phyloP scores from a whole-genome alignment of 176 grass and related monocot genomes.

The Saccharum spontaneum region DNA sequence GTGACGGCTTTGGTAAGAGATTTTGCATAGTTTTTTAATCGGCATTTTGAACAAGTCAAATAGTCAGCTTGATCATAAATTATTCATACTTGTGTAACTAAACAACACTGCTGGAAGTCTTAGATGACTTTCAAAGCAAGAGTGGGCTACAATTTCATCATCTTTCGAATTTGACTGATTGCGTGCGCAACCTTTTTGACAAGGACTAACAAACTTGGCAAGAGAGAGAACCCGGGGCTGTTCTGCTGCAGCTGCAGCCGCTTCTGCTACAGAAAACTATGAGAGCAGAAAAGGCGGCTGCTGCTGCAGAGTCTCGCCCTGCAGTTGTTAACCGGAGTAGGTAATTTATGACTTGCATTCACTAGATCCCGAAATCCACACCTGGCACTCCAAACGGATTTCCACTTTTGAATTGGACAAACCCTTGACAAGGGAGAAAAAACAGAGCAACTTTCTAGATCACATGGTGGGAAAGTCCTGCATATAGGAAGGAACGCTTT shows the following conservation, averaged over 20 bases:
- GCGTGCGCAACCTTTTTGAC: slow-evolving; percentile 24
- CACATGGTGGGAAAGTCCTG: background rate
- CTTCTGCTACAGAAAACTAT: too few species aligned
- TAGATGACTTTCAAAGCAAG: background rate
- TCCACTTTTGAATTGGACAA: slow-evolving; percentile 27
- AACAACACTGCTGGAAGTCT: background rate
- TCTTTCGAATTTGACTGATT: slow-evolving; percentile 26
- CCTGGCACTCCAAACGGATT: background rate
- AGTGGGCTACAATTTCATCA: background rate
- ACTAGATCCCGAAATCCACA: background rate
- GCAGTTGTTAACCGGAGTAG: background rate
- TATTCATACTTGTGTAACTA: background rate
- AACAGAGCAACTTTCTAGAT: background rate
- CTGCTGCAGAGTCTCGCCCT: background rate
- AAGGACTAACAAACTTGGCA: slow-evolving; percentile 8
- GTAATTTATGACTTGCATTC: background rate
- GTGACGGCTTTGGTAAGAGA: background rate
- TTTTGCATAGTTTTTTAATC: background rate
- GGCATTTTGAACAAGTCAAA: background rate
- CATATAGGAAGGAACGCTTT: background rate
- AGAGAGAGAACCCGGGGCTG: too few species aligned
- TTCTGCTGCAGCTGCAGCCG: too few species aligned
- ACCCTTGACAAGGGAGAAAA: background rate
- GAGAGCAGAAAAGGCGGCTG: too few species aligned
- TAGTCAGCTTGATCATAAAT: background rate